A percentile compares a stretch with the other conserved stretches of the same genome.
These are phyloP conservation scores for Suillus luteus DNA, from an alignment of 768 basidiomycete species.

Conservation along the genomic window DNA sequence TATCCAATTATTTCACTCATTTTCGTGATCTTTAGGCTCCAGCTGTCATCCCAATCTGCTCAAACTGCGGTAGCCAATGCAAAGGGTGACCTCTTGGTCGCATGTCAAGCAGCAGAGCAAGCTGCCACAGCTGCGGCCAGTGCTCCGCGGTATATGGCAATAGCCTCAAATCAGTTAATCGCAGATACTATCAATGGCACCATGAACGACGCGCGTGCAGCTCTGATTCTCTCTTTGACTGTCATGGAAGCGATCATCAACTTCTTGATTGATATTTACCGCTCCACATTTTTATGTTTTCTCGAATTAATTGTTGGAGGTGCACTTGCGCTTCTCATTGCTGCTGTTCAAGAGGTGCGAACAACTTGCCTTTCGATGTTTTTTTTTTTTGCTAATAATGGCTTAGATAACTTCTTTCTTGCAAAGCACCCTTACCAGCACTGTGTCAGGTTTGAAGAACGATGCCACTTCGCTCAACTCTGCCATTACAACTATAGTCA, in stretches of 20 bases:
- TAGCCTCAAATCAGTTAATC: constrained; percentile 80
- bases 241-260: constrained; percentile 87
- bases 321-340: constrained; percentile 75
- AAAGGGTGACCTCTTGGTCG: constrained; percentile 75
- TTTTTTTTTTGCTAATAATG: constrained; percentile 16
- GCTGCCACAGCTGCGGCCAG: constrained; percentile 83
- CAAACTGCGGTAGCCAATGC: constrained; percentile 67
- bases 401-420: constrained; percentile 72
- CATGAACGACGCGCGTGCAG: constrained; percentile 72
- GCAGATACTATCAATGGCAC: constrained; percentile 77
- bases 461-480: constrained; percentile 70
- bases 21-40: constrained; percentile 84
- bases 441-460: constrained; percentile 73
- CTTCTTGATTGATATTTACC: constrained; percentile 90
- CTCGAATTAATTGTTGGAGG: constrained; percentile 87
- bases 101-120: constrained; percentile 82
- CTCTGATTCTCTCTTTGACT: constrained; percentile 74
- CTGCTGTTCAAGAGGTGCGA: constrained; percentile 80
- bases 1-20: constrained; percentile 88
- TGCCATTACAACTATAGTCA: constrained; percentile 62
- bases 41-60: constrained; percentile 69
- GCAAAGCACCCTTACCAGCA: constrained; percentile 52
- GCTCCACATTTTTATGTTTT: constrained; percentile 92
- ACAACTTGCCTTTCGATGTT: background rate
- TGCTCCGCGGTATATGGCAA: constrained; percentile 86